phyloP scores from a whole-genome alignment of 306 rosid species.

The Notholithocarpus densiflorus region DNA sequence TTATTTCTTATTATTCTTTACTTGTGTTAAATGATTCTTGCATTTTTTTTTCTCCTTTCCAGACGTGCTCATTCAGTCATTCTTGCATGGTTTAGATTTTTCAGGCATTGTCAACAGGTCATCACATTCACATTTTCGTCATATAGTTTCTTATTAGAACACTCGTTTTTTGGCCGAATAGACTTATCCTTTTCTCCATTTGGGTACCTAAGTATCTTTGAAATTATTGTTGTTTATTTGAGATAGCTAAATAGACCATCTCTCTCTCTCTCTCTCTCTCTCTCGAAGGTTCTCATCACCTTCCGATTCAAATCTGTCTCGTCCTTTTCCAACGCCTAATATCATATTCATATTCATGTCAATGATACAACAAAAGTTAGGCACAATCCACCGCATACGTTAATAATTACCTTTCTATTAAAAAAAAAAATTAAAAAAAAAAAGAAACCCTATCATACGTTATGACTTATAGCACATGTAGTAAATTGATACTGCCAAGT shows the following conservation, averaged over 20 bases:
- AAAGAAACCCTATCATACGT: too few species aligned
- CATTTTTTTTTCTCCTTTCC: too few species aligned
- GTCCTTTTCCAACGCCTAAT: background rate
- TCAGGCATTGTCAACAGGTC: background rate
- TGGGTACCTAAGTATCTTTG: background rate
- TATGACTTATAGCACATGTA: too few species aligned
- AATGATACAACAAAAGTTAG: background rate
- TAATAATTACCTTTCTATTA: too few species aligned
- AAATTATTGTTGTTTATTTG: background rate
- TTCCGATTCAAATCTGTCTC: too few species aligned
- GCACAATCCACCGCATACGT: background rate
- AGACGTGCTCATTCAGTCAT: too few species aligned
- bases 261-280: background rate
- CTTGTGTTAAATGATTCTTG: too few species aligned
- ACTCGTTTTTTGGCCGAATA: background rate
- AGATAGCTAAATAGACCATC: background rate
- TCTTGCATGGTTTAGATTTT: background rate
- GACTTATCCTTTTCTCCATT: background rate
- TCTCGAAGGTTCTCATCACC: background rate
- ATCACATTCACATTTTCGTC: too few species aligned
- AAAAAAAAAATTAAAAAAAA: too few species aligned
- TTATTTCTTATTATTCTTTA: too few species aligned
- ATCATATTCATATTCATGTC: slow-evolving; percentile 4
- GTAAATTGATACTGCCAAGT: too few species aligned
- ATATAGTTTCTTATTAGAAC: background rate